Evolutionary conservation across 768 basidiomycete genomes (phyloP).

Genomic region (Xerocomellus amylosporus): DNA sequence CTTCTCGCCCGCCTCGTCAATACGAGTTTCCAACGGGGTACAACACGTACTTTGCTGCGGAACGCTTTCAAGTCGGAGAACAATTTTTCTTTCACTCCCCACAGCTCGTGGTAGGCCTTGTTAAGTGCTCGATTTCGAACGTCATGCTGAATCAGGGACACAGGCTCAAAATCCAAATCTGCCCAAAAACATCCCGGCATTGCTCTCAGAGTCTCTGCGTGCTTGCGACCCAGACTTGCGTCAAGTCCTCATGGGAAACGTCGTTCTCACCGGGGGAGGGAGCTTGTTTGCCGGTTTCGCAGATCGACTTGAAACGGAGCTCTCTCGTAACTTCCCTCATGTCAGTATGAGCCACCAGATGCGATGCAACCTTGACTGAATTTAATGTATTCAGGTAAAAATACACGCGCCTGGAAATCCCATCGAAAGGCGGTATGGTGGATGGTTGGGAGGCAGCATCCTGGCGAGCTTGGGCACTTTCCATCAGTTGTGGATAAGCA

Average conservation of each 20-base stretch:
- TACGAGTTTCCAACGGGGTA: conserved; percentile 98
- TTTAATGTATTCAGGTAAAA: conserved; percentile 60
- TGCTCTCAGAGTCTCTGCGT: conserved; percentile 76
- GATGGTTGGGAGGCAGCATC: conserved; percentile 96
- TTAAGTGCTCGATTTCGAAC: background rate
- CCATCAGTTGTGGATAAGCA: conserved; percentile 95
- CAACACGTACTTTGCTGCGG: conserved; percentile 75
- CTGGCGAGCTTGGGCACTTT: conserved; percentile 94
- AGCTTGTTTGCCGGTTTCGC: conserved; percentile 82
- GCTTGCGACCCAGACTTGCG: conserved; percentile 91
- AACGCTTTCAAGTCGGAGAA: conserved; percentile 84
- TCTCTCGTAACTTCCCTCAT: conserved; percentile 71
- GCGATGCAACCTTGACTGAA: conserved; percentile 5
- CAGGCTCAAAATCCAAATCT: conserved; percentile 59
- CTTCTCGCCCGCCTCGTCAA: conserved; percentile 53
- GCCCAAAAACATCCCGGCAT: conserved; percentile 70
- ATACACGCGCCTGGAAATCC: conserved; percentile 91
- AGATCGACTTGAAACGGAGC: conserved; percentile 78
- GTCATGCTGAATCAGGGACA: conserved; percentile 4
- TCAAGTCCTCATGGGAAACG: conserved; percentile 84
- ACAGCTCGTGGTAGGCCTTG: conserved; percentile 45
- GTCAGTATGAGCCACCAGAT: conserved; percentile 43
- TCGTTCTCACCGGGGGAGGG: conserved; percentile 95
- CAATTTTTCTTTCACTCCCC: conserved; percentile 79
- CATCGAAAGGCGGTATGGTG: conserved; percentile 84